phyloP scores from a whole-genome alignment of 805 yeast species.

The Candida maris region DNA sequence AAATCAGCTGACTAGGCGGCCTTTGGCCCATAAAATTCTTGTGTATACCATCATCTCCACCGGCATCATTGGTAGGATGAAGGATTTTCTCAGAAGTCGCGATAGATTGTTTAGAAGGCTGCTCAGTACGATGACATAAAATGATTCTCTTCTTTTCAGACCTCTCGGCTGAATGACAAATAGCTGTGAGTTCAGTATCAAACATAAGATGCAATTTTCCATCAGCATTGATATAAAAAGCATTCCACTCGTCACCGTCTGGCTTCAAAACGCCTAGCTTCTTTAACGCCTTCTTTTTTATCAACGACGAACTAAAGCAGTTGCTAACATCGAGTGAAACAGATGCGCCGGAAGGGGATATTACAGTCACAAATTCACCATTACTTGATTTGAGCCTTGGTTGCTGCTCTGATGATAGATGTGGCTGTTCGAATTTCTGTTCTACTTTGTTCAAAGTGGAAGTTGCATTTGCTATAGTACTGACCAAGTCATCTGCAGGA shows the following conservation, averaged over 20 bases:
- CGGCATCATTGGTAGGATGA: background rate
- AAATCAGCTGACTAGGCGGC: slow-evolving; percentile 89
- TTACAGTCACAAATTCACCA: slow-evolving; percentile 49
- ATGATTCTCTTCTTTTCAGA: slow-evolving; percentile 67
- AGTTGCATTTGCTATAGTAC: slow-evolving; percentile 15
- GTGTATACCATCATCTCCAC: slow-evolving; percentile 17
- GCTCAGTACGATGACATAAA: slow-evolving; percentile 58
- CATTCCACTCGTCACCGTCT: slow-evolving; percentile 49
- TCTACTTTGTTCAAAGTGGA: slow-evolving; percentile 17
- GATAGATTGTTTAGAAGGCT: slow-evolving; percentile 47
- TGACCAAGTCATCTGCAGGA: slow-evolving; percentile 18
- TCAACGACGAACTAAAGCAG: slow-evolving; percentile 76
- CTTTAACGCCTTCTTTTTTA: slow-evolving; percentile 65
- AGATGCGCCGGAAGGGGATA: slow-evolving; percentile 69
- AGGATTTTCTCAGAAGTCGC: slow-evolving; percentile 9
- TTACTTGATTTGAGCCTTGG: slow-evolving; percentile 6
- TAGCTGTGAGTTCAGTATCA: slow-evolving; percentile 78
- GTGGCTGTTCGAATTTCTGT: slow-evolving; percentile 4
- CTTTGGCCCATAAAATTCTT: slow-evolving; percentile 75
- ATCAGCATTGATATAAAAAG: slow-evolving; percentile 47
- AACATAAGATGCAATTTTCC: slow-evolving; percentile 47
- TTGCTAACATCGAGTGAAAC: slow-evolving; percentile 69
- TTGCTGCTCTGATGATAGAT: background rate
- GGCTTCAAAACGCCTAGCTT: slow-evolving; percentile 46
- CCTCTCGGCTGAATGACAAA: slow-evolving; percentile 73